These are phyloP conservation scores for Lactarius sp. DNA, from an alignment of 768 basidiomycete genomes.

Conservation along the genomic window DNA sequence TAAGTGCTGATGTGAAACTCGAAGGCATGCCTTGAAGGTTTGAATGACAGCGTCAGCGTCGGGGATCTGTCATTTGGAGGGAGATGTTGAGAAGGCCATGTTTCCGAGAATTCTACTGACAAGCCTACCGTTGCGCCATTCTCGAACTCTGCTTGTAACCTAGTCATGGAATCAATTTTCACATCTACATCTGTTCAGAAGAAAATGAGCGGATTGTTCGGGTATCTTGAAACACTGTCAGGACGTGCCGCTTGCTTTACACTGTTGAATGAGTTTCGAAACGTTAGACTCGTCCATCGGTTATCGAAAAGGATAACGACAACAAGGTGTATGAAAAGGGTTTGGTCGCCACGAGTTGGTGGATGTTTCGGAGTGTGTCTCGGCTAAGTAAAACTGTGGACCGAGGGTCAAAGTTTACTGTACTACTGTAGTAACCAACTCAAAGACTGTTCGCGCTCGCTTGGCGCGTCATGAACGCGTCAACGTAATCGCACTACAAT, in stretches of 20 bases:
- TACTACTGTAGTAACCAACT: not conserved
- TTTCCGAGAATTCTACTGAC: not conserved
- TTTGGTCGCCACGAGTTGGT: not conserved
- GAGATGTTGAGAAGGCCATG: not conserved
- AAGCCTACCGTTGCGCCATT: constrained; percentile 57
- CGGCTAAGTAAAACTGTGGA: constrained; percentile 5
- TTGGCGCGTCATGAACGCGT: constrained; percentile 8
- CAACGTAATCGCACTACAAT: constrained; percentile 3
- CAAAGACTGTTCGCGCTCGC: not conserved
- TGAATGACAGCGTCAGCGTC: constrained; percentile 69
- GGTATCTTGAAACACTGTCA: not conserved
- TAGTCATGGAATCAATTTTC: constrained; percentile 75
- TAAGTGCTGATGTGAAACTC: constrained; percentile 78
- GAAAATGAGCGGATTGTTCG: constrained; percentile 8
- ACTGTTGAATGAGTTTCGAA: constrained; percentile 31
- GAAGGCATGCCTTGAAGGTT: constrained; percentile 67
- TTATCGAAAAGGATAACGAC: not conserved
- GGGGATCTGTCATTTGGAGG: constrained; percentile 45
- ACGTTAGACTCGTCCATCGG: constrained; percentile 31
- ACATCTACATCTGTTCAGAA: constrained; percentile 61
- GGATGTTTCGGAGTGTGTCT: not conserved
- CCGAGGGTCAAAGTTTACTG: not conserved
- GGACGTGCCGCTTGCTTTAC: constrained; percentile 33
- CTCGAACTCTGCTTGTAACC: constrained; percentile 73
- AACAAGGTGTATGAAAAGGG: constrained; percentile 5